Percentiles rank a stretch among this genome's conserved stretches.
phyloP scores from a whole-genome alignment of 139 green algal species.

The Pycnococcus provasolii region DNA sequence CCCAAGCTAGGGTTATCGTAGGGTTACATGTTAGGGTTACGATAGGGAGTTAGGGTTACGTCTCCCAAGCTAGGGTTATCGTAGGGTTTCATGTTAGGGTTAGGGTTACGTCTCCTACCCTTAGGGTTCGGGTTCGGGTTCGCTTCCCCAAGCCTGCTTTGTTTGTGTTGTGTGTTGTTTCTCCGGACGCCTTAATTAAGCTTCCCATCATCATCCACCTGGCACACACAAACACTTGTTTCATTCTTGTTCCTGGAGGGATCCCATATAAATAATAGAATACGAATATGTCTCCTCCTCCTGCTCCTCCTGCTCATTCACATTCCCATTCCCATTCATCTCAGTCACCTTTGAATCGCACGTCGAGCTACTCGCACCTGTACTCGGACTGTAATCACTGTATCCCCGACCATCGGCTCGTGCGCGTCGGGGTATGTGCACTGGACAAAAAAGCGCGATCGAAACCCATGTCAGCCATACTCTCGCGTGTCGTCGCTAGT shows the following conservation, averaged over 20 bases:
- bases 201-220: too few species aligned
- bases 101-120: not conserved
- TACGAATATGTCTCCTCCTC: not conserved
- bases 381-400: not conserved
- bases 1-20: not conserved
- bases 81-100: not conserved
- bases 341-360: not conserved
- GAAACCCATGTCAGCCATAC: constrained; percentile 86
- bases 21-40: not conserved
- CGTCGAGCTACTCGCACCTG: not conserved
- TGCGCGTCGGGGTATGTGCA: constrained; percentile 13
- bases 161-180: too few species aligned
- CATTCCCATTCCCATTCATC: not conserved
- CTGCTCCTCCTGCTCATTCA: not conserved
- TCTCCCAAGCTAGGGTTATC: not conserved
- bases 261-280: not conserved
- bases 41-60: not conserved
- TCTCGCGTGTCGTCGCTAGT: constrained; percentile 56
- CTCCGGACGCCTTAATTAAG: too few species aligned
- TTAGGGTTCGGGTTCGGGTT: too few species aligned
- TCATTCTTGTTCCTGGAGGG: too few species aligned
- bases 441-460: constrained; percentile 43
- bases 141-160: too few species aligned
- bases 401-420: not conserved
- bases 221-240: too few species aligned